A percentile compares a stretch with the other conserved stretches of the same genome.
Evolutionary conservation across 2,329 filamentous ascomycete species (phyloP).

Genomic region (Tolypocladium amazonense): DNA sequence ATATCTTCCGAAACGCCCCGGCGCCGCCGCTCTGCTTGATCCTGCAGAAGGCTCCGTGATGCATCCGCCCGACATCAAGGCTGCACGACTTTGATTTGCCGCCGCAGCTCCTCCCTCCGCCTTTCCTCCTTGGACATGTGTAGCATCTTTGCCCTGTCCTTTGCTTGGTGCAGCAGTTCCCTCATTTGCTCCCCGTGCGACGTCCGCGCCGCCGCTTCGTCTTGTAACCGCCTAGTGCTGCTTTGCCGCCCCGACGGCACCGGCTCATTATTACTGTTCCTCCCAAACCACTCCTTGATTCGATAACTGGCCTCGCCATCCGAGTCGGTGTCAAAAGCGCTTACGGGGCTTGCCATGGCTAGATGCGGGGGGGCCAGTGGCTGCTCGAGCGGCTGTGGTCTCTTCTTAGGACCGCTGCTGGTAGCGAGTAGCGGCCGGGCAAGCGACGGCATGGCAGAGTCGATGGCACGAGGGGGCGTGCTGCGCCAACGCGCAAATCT

Average conservation of each 20-base stretch:
- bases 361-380: background rate
- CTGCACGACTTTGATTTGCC: constrained; percentile 22
- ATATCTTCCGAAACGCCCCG: background rate
- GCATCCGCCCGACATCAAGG: background rate
- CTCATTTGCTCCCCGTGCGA: background rate
- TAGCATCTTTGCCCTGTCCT: constrained; percentile 10
- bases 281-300: constrained; percentile 7
- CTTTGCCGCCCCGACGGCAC: background rate
- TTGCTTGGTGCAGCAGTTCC: constrained; percentile 12
- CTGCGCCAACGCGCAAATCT: constrained; percentile 17
- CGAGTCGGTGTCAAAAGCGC: constrained; percentile 20
- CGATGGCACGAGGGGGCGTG: constrained; percentile 3
- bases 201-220: background rate
- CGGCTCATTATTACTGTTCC: constrained; percentile 1
- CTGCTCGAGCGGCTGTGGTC: background rate
- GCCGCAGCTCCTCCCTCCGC: constrained; percentile 23
- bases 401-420: background rate
- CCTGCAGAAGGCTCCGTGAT: background rate
- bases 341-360: constrained; percentile 7
- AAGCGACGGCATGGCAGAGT: background rate
- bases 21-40: background rate
- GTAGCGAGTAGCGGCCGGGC: background rate
- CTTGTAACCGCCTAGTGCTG: background rate
- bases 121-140: constrained; percentile 17
- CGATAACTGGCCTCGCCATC: constrained; percentile 15